Evolutionary conservation across 1,284 basidiomycete species (phyloP), one percentile per base, ranked within the genome.

Genomic region (Trichosporon ovoides): DNA sequence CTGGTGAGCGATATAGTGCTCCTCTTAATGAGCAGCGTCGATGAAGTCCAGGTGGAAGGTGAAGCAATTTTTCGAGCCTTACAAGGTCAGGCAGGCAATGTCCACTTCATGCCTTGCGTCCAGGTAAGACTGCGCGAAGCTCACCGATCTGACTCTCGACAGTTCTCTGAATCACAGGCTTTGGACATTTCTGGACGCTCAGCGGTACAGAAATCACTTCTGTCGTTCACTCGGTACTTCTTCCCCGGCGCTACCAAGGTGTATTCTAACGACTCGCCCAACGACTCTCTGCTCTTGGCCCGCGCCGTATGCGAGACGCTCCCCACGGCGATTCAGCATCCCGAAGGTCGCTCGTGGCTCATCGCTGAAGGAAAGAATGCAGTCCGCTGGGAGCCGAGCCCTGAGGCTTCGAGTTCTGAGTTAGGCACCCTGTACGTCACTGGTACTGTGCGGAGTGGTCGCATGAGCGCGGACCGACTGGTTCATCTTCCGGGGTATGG

Each of bases 201-300:
- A 20, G 84, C 83, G 9, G 83, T 91, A 38, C 78, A 89, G 60
- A 92, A 91, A 77, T 94, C 90, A 0, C 81, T 96, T 1, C 81
- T 93, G 9, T 95, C 91, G 2, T 97, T 98, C 79, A 85, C 94
- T 56, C 86, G 87, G 64, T 98, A 98, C 78, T 99, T 98, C 76
- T 89, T 91, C 58, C 95, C 95, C 0, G 82, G 83, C n/a, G 87
- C 92, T 64, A 79, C 81, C 36, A 82, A 81, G 66, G 72, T 83
- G 4, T 77, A 81, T 66, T 74, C 70, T 0, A 59, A 69, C 20
- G 76, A 78, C 54, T 79, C 80, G 0, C 71, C 81, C 40, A 81
- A 87, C 43, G 89, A 94, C 69, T 76, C 85, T 13, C 74, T 91
- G 22, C 85, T 85, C 57, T 83, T 89, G 13, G 68, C 89, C 53